phyloP scores from a whole-genome alignment of 805 yeast genomes.

The Torulaspora quercuum region DNA sequence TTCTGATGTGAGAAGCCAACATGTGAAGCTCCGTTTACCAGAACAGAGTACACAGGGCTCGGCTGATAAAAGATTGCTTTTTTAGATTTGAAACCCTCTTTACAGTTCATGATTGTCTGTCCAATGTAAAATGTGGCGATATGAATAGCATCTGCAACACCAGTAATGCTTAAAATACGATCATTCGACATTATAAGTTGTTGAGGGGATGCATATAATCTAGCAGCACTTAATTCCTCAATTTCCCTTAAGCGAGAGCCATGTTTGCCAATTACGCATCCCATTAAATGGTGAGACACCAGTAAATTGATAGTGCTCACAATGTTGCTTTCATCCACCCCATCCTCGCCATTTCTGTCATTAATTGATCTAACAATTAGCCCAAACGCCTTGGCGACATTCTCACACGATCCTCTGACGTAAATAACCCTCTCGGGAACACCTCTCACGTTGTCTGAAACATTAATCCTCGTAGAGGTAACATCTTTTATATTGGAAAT shows the following conservation, averaged over 20 bases:
- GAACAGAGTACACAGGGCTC: constrained; percentile 29
- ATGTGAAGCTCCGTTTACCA: constrained; percentile 19
- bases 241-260: constrained; percentile 75
- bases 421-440: constrained; percentile 72
- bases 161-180: constrained; percentile 62
- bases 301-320: constrained; percentile 57
- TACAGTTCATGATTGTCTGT: constrained; percentile 61
- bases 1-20: constrained; percentile 25
- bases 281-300: constrained; percentile 76
- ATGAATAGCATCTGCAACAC: constrained; percentile 84
- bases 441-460: constrained; percentile 67
- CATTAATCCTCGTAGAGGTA: constrained; percentile 63
- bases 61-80: constrained; percentile 35
- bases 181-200: constrained; percentile 75
- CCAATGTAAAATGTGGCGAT: constrained; percentile 75
- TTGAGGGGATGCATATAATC: constrained; percentile 67
- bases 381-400: constrained; percentile 80
- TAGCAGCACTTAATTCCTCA: constrained; percentile 77
- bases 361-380: constrained; percentile 59
- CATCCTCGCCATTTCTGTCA: constrained; percentile 49
- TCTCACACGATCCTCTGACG: constrained; percentile 70
- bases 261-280: constrained; percentile 73
- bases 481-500: constrained; percentile 60
- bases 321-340: constrained; percentile 48
- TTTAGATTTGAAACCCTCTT: constrained; percentile 49